Evolutionary conservation across 768 basidiomycete genomes (phyloP).

Genomic region (Phanerochaete carnosa): DNA sequence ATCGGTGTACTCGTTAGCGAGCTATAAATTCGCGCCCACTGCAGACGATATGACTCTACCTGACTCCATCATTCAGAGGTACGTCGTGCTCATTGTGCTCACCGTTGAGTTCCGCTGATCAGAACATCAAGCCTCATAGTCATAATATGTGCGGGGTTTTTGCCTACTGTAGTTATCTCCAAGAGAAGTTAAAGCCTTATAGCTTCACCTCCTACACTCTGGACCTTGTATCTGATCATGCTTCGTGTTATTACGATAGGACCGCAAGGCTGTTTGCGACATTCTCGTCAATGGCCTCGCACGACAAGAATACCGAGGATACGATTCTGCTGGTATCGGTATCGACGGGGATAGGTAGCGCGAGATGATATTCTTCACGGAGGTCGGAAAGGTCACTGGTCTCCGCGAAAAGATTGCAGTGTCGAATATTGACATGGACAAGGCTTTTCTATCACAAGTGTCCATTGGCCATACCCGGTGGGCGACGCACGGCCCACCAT

Average conservation of each 20-base stretch:
- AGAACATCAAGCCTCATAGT: not conserved
- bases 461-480: conserved; percentile 99
- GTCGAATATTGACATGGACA: conserved; percentile 67
- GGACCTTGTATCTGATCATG: not conserved
- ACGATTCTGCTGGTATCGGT: conserved; percentile 90
- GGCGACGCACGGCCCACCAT: conserved; percentile 96
- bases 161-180: conserved; percentile 90
- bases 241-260: conserved; percentile 40
- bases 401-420: conserved; percentile 85
- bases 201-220: not conserved
- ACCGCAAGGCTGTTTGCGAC: conserved; percentile 88
- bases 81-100: conserved; percentile 10
- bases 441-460: conserved; percentile 80
- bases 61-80: not conserved
- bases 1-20: not conserved
- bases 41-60: no score
- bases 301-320: conserved; percentile 96
- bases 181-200: conserved; percentile 73
- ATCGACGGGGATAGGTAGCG: conserved; percentile 89
- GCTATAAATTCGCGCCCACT: no score
- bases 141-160: conserved; percentile 91
- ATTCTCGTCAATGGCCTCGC: conserved; percentile 88
- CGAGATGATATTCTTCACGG: conserved; percentile 85
- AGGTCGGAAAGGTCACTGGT: conserved; percentile 95
- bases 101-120: not conserved